Percentiles rank a stretch among this genome's conserved stretches.
Evolutionary conservation across 495 filamentous ascomycete genomes (phyloP).

Genomic region (Hyaloscypha finlandica): DNA sequence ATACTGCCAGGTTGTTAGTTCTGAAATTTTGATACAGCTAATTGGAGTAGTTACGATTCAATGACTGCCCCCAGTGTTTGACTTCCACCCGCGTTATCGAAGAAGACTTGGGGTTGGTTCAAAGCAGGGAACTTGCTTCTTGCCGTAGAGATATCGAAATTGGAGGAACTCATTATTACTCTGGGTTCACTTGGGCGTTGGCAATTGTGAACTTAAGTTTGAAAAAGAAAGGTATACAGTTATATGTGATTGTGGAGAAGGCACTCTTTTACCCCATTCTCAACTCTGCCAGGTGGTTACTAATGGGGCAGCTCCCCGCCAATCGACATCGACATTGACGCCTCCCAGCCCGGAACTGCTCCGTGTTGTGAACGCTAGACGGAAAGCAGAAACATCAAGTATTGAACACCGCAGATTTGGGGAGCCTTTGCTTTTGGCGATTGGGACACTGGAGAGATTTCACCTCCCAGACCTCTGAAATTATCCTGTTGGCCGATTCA

Average conservation of each 20-base stretch:
- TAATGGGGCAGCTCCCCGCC: neutral
- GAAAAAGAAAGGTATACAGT: neutral
- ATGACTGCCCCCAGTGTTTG: slow-evolving; percentile 65
- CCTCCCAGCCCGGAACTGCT: neutral
- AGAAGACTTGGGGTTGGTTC: slow-evolving; percentile 62
- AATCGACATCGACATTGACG: neutral
- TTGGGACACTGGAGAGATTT: no score
- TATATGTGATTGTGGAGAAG: neutral
- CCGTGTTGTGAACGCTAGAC: neutral
- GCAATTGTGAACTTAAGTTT: neutral
- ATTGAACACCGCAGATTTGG: no score
- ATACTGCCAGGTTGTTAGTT: slow-evolving; percentile 47
- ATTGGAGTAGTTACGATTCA: slow-evolving; percentile 54
- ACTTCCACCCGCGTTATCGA: slow-evolving; percentile 77
- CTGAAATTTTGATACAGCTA: neutral
- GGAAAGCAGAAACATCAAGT: neutral
- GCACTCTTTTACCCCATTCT: slow-evolving; percentile 4
- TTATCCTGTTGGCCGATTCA: neutral
- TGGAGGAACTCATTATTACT: neutral
- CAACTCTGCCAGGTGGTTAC: neutral
- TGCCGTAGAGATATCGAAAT: slow-evolving; percentile 55
- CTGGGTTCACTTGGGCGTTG: neutral
- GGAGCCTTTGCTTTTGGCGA: no score
- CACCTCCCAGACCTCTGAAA: no score
- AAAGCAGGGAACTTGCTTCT: slow-evolving; percentile 67